phyloP scores from a whole-genome alignment of 2,329 filamentous ascomycete species.

The Emergomyces africanus region DNA sequence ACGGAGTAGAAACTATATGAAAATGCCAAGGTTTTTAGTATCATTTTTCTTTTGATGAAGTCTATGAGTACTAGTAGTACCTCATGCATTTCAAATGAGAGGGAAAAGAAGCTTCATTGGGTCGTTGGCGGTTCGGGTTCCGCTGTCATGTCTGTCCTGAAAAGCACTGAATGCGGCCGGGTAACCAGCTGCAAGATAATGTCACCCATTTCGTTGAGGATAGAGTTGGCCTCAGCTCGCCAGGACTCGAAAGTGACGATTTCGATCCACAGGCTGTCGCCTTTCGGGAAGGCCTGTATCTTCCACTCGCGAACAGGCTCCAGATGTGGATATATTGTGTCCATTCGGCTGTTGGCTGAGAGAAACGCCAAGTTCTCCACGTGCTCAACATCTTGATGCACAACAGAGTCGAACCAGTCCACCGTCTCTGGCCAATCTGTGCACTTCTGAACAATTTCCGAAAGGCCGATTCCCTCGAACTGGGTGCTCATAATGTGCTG shows the following conservation, averaged over 20 bases:
- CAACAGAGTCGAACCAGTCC: conserved; percentile 43
- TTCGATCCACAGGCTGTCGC: conserved; percentile 42
- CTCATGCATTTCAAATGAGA: background rate
- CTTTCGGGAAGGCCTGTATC: conserved; percentile 46
- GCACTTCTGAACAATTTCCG: conserved; percentile 36
- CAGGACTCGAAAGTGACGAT: conserved; percentile 48
- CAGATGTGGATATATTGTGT: conserved; percentile 45
- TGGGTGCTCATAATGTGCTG: conserved; percentile 39
- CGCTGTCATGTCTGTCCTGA: background rate
- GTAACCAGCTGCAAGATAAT: conserved; percentile 27
- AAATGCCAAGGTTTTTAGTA: too few relatives aligned
- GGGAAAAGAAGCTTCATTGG: background rate
- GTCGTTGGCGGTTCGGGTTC: background rate
- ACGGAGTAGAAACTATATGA: too few relatives aligned
- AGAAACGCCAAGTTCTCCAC: conserved; percentile 33
- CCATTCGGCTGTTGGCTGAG: conserved; percentile 28
- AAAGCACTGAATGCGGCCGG: conserved; percentile 1
- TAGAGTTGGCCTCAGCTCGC: conserved; percentile 35
- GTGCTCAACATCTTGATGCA: conserved; percentile 46
- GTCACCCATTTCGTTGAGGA: conserved; percentile 38
- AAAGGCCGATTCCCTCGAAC: conserved; percentile 37
- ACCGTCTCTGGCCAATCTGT: conserved; percentile 30
- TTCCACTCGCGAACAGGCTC: conserved; percentile 47
- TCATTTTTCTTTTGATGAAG: too few relatives aligned
- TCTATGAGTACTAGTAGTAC: too few relatives aligned